phyloP scores from a whole-genome alignment of 495 filamentous ascomycete species.

The Beverwykella pulmonaria region DNA sequence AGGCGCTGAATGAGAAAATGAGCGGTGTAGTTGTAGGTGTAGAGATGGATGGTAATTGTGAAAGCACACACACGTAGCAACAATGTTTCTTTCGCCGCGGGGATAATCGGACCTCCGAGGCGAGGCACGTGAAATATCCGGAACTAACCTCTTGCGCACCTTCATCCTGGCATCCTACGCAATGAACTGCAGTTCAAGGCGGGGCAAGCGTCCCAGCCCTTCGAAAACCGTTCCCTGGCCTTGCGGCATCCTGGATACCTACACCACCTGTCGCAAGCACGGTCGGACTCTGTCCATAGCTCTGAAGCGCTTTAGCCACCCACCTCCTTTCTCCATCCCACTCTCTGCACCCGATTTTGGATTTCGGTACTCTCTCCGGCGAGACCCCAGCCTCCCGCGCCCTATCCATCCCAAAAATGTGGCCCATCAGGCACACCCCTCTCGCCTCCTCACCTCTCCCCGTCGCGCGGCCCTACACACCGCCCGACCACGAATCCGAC shows the following conservation, averaged over 20 bases:
- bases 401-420: constrained; percentile 6
- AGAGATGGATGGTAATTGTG: not conserved
- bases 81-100: not conserved
- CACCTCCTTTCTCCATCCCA: not conserved
- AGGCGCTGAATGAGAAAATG: not conserved
- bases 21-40: not conserved
- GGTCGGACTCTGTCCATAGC: not conserved
- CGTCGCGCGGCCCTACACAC: constrained; percentile 24
- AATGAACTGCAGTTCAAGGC: not conserved
- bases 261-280: not conserved
- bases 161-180: not conserved
- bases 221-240: not conserved
- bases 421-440: constrained; percentile 1
- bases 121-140: not conserved
- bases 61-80: not conserved
- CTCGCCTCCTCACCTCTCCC: not conserved
- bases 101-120: not conserved
- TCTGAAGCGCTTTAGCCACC: not conserved
- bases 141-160: not conserved
- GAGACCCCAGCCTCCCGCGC: not conserved
- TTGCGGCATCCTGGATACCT: not conserved
- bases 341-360: not conserved
- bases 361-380: not conserved
- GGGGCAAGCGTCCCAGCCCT: not conserved
- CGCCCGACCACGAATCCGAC: constrained; percentile 8